These are phyloP conservation scores for Oryza punctata DNA, from an alignment of 176 grass and related monocot species.

Conservation along the genomic window DNA sequence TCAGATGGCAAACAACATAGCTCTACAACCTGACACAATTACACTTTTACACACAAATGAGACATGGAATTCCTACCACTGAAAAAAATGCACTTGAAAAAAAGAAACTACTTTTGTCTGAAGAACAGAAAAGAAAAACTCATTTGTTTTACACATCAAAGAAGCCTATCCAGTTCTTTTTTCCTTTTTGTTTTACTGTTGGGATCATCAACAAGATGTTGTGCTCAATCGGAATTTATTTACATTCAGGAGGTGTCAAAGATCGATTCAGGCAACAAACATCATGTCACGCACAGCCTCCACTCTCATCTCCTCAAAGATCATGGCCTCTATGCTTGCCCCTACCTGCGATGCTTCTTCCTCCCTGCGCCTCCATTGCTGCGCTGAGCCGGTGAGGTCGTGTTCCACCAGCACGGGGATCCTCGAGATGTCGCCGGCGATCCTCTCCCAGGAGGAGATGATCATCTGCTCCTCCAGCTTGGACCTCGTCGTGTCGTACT, in stretches of 20 bases:
- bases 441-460: slow-evolving; percentile 49
- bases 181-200: neutral
- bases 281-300: slow-evolving; percentile 67
- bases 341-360: slow-evolving; percentile 45
- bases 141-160: neutral
- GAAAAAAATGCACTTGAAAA: neutral
- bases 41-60: neutral
- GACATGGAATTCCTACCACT: neutral
- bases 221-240: slow-evolving; percentile 26
- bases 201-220: slow-evolving; percentile 3
- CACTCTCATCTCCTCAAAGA: slow-evolving; percentile 78
- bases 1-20: neutral
- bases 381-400: slow-evolving; percentile 42
- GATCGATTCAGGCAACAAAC: slow-evolving; percentile 25
- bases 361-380: slow-evolving; percentile 48
- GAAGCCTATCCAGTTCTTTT: neutral
- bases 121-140: neutral
- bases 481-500: neutral
- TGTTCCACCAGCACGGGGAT: slow-evolving; percentile 44
- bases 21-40: neutral
- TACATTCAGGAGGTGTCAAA: slow-evolving; percentile 3
- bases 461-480: slow-evolving; percentile 22
- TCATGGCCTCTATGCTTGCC: slow-evolving; percentile 58
- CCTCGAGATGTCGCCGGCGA: slow-evolving; percentile 41
- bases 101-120: neutral